phyloP scores from a whole-genome alignment of 2,329 filamentous ascomycete species.

The Passalora sequoiae region DNA sequence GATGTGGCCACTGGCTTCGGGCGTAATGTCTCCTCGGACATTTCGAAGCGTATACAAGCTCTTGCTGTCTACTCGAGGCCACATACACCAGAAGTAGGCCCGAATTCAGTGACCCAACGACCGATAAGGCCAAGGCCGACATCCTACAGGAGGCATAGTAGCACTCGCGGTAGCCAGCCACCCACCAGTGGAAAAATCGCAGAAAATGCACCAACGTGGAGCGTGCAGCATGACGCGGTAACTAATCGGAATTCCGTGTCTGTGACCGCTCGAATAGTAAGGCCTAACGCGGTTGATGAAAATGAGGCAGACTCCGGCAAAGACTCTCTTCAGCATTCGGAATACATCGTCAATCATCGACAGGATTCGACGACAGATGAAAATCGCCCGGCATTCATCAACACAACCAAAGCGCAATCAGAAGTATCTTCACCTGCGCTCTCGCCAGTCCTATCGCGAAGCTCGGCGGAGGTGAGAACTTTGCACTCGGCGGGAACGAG shows the following conservation, averaged over 20 bases:
- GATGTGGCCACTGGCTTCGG: conserved; percentile 43
- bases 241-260: conserved; percentile 69
- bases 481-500: conserved; percentile 15
- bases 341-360: conserved; percentile 59
- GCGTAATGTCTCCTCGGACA: conserved; percentile 78
- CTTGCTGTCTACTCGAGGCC: conserved; percentile 51
- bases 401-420: conserved; percentile 3
- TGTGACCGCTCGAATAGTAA: conserved; percentile 77
- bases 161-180: conserved; percentile 17
- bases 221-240: conserved; percentile 34
- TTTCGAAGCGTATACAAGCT: conserved; percentile 90
- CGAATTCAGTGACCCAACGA: conserved; percentile 9
- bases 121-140: conserved; percentile 16
- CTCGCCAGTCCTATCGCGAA: conserved; percentile 18
- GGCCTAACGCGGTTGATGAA: conserved; percentile 44
- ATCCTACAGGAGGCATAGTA: conserved; percentile 21
- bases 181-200: conserved; percentile 10
- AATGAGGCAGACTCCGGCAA: conserved; percentile 33
- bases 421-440: conserved; percentile 11
- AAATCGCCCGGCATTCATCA: conserved; percentile 1
- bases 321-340: conserved; percentile 45
- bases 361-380: conserved; percentile 8
- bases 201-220: conserved; percentile 36
- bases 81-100: conserved; percentile 15
- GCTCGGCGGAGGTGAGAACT: conserved; percentile 20